Evolutionary conservation across 306 rosid species (phyloP).

Genomic region (Trifolium fragiferum): DNA sequence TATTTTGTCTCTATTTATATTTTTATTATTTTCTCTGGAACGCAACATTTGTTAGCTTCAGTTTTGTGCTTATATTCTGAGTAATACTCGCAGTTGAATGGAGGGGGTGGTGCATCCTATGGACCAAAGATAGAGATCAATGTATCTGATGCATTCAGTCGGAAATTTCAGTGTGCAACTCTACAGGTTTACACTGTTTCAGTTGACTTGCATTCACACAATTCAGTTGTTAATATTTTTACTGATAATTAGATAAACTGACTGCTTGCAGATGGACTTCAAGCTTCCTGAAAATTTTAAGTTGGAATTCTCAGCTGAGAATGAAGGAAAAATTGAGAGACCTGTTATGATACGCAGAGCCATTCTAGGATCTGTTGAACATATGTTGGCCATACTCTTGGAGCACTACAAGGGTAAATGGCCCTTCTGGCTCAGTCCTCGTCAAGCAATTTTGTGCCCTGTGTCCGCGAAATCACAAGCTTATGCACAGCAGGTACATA

Average conservation of each 20-base stretch:
- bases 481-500: conserved; percentile 69
- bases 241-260: neutral
- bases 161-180: conserved; percentile 92
- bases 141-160: conserved; percentile 85
- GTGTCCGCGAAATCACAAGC: conserved; percentile 86
- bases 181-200: conserved; percentile 60
- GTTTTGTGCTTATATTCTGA: conserved; percentile 39
- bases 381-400: conserved; percentile 84
- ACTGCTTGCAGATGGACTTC: conserved; percentile 4
- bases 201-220: neutral
- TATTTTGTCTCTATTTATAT: neutral
- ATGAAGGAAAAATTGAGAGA: conserved; percentile 82
- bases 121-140: conserved; percentile 91
- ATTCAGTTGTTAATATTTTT: neutral
- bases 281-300: conserved; percentile 16
- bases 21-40: conserved; percentile 24
- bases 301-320: conserved; percentile 86
- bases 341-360: conserved; percentile 97
- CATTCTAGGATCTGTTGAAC: conserved; percentile 86
- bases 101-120: conserved; percentile 89
- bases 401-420: conserved; percentile 97
- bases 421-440: conserved; percentile 99
- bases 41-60: conserved; percentile 25
- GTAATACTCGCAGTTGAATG: conserved; percentile 62
- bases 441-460: conserved; percentile 89